Percentiles rank a stretch among this genome's conserved stretches.
Conservation (phyloP, 2,329 filamentous ascomycete species). For the Diaporthe citriasiana region DNA sequence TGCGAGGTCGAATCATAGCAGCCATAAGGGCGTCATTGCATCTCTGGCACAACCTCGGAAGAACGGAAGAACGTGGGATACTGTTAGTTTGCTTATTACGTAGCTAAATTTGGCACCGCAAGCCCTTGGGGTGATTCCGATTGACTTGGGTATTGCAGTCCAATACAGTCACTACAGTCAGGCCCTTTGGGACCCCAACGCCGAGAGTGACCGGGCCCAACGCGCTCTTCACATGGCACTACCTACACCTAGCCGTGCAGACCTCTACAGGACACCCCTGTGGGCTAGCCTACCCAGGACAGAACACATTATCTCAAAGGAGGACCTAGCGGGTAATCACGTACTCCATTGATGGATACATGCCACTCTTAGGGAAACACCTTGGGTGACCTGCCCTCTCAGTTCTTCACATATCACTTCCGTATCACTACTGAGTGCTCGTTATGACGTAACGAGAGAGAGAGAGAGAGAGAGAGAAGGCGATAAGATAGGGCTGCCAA, state of each 20-base stretch:
- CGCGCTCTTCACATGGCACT: not conserved
- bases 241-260: no score
- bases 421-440: not conserved
- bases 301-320: not conserved
- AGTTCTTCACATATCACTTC: not conserved
- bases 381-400: not conserved
- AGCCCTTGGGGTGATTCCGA: conserved; percentile 1
- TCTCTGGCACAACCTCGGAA: conserved; percentile 3
- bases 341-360: no score
- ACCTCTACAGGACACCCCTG: not conserved
- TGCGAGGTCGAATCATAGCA: conserved; percentile 25
- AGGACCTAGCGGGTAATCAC: not conserved
- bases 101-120: conserved; percentile 22
- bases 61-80: no score
- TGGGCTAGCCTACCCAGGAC: not conserved
- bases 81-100: no score
- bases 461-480: no score
- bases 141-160: no score
- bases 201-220: no score
- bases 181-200: no score
- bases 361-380: not conserved
- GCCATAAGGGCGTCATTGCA: not conserved
- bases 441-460: not conserved
- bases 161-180: no score
- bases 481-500: not conserved